Conservation (phyloP, 352 stramenopile species). For the Achlya hypogyna region DNA sequence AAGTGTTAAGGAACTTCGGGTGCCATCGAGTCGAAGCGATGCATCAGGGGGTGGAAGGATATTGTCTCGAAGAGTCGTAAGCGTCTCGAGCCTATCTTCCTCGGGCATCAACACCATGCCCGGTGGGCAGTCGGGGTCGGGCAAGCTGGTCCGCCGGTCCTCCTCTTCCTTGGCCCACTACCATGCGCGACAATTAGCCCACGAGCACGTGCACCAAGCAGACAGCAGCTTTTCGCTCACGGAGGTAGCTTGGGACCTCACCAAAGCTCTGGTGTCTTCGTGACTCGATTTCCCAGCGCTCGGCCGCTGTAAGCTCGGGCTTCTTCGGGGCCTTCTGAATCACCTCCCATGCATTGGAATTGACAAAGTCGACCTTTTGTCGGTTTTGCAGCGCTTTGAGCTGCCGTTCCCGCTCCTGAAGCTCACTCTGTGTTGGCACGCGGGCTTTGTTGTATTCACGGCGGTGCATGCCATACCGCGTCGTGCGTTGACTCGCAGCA, state of each 20-base stretch:
- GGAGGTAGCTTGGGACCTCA: slow-evolving; percentile 55
- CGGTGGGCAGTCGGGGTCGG: slow-evolving; percentile 76
- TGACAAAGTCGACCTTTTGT: slow-evolving; percentile 66
- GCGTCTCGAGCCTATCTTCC: slow-evolving; percentile 60
- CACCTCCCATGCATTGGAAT: slow-evolving; percentile 65
- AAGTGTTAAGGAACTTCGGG: too few species aligned
- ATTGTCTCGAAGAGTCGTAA: slow-evolving; percentile 53
- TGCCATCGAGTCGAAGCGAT: not conserved
- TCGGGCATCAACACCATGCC: slow-evolving; percentile 81
- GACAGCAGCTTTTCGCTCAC: slow-evolving; percentile 43
- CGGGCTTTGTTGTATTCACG: slow-evolving; percentile 27
- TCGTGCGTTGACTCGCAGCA: not conserved
- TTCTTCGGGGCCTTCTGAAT: slow-evolving; percentile 39
- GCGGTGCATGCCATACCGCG: not conserved
- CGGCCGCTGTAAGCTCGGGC: not conserved
- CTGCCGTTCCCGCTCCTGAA: slow-evolving; percentile 33
- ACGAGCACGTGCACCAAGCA: not conserved
- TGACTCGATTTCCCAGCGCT: slow-evolving; percentile 21
- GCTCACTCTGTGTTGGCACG: slow-evolving; percentile 41
- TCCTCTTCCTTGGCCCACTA: slow-evolving; percentile 81
- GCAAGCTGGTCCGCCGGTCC: slow-evolving; percentile 50
- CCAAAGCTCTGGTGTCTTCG: slow-evolving; percentile 38
- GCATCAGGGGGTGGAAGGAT: slow-evolving; percentile 14
- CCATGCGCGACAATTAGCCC: slow-evolving; percentile 12
- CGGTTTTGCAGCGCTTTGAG: slow-evolving; percentile 38